Conservation (phyloP, 164 flowering plant genomes). For the Stephania japonica region DNA sequence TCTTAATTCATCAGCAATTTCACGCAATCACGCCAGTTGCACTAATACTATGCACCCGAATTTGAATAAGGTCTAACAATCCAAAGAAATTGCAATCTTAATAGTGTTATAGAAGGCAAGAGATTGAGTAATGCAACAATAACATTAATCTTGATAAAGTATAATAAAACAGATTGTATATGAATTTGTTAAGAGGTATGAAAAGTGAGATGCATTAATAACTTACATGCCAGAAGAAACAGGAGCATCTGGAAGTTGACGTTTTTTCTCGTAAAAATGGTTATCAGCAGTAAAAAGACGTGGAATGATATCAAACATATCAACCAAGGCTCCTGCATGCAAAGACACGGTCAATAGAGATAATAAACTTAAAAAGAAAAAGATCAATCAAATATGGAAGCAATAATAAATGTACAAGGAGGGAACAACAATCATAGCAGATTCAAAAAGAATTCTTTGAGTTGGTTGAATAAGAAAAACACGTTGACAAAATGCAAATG, state of each 20-base stretch:
- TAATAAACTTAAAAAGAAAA: neutral
- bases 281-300: conserved; percentile 42
- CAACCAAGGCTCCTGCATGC: conserved; percentile 82
- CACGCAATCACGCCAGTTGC: neutral
- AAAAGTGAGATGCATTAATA: neutral
- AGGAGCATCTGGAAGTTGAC: conserved; percentile 81
- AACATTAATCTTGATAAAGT: neutral
- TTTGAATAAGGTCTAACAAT: neutral
- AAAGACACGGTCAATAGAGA: conserved; percentile 8
- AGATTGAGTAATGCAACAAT: neutral
- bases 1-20: neutral
- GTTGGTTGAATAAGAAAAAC: neutral
- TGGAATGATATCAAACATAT: conserved; percentile 57
- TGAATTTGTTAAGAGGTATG: neutral
- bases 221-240: conserved; percentile 74
- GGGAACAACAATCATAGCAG: neutral
- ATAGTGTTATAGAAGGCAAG: too few relatives aligned
- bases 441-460: neutral
- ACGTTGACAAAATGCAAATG: neutral
- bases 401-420: neutral
- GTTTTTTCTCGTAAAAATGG: conserved; percentile 50
- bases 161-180: neutral
- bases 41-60: neutral
- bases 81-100: neutral
- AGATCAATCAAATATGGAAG: neutral